Base-by-base conservation (phyloP, 768 basidiomycete species). In the Daedalea quercina region DNA sequence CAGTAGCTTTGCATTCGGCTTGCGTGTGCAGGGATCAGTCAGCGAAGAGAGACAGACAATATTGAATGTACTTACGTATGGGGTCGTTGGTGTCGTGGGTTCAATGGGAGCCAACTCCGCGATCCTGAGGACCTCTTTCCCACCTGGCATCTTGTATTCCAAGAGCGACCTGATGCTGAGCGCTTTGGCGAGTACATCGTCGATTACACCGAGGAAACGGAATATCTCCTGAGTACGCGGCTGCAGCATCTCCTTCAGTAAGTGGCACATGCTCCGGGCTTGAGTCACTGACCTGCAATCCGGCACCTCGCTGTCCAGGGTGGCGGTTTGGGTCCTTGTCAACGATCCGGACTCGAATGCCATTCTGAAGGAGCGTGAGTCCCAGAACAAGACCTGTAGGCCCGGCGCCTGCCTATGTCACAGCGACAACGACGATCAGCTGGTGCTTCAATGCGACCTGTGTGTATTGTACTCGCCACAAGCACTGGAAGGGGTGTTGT, bases 151-250 rank as follows among this genome's bases (percentile, higher is more conserved):
- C 11, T 57, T 57, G 49, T 61, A 64, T 22, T 43, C 23, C 12
- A 40, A 33, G 33, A 60, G 49, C 2, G 47, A 28, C 1, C 31
- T 33, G 9, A 52, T 19, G 0, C 53, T 41, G 1, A n/a, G 20
- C 3, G 46, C 43, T 11, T 35, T 24, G 13, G 34, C 44, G 1
- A 53, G 45, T 4, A 58, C 42, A 26, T 61, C 63, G 1, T 50
- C 47, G 17, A 53, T 24, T 7, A 60, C 46, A 3, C 59, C 63
- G n/a, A 64, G 51, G 41, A 57, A 57, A 12, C 48, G 35, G 41
- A 54, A 57, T 1, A 58, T 20, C 35, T 64, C 63, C 17, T 57
- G 45, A 13, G 60, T 54, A 31, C 63, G 53, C 17, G 62, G 47
- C 60, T 63, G 44, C 20, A n/a, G n/a, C n/a, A 24, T 26, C 2